Base-by-base conservation (phyloP, 345 rosid species). In the Combretum micranthum region DNA sequence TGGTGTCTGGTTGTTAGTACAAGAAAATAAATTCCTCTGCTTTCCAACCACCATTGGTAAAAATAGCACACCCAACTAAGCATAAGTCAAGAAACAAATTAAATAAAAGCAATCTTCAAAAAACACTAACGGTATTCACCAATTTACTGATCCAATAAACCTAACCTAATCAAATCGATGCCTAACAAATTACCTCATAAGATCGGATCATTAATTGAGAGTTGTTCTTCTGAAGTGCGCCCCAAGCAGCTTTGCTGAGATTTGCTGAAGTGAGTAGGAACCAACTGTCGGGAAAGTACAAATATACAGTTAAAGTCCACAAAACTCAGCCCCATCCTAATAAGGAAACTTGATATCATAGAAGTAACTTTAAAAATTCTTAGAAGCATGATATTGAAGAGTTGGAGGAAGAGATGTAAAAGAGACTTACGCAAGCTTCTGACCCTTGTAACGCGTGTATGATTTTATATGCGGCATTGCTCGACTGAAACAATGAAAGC, bases 171-270 rank as follows among this genome's bases (percentile, higher is more conserved):
- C 17, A 3, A 39, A 46, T 48, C n/a, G 49, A 14, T 18, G 12
- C 16, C 19, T 12, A 1, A 26, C 5, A 17, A 50, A 12, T 44
- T 20, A 87, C 99, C 94, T 93, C 97, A 14, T 89, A 93, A 44
- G 99, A 89, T 68, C 97, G 91, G 53, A 86, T 78, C 99, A 89
- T 93, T 71, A 93, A 74, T 72, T 93, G 99, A 43, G 97, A 83
- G 66, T 82, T 83, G 63, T 85, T 93, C 77, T 89, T 93, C 72
- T 93, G 97, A 50, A 89, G 80, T 58, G 94, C 85, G 62, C 97
- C 99, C 99, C 97, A 89, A 15, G 99, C 96, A 52, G 97, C 96
- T 82, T 89, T 93, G 76, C 99, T 89, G 51, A 93, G 99, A 67
- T 93, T 89, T 55, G 97, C 66, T 17, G 97, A 93, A 69, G 94